phyloP scores from a whole-genome alignment of 768 basidiomycete species.

The Podaxis sp. region DNA sequence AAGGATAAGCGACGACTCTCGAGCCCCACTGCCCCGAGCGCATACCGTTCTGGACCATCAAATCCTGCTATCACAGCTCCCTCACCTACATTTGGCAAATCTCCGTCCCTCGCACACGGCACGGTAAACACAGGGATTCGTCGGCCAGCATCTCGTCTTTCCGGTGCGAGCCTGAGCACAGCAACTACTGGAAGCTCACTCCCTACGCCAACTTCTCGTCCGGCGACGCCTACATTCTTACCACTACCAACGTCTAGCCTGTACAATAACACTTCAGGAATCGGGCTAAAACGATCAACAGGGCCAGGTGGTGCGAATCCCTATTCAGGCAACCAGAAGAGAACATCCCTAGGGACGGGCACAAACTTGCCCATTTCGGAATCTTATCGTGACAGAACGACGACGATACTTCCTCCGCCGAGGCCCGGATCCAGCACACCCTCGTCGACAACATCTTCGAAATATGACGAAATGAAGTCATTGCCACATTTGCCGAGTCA shows the following conservation, averaged over 20 bases:
- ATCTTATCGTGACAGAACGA: constrained; percentile 32
- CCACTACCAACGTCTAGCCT: constrained; percentile 62
- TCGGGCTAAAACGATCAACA: constrained; percentile 60
- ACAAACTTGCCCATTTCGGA: constrained; percentile 31
- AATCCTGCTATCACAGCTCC: constrained; percentile 26
- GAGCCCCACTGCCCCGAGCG: constrained; percentile 58
- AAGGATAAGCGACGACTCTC: constrained; percentile 53
- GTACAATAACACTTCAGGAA: constrained; percentile 39
- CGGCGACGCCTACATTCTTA: constrained; percentile 74
- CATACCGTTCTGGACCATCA: constrained; percentile 44
- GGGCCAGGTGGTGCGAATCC: constrained; percentile 45
- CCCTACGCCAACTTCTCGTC: constrained; percentile 67
- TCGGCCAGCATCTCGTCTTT: constrained; percentile 74
- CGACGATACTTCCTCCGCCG: constrained; percentile 32
- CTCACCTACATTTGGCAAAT: constrained; percentile 17
- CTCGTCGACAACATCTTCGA: constrained; percentile 28
- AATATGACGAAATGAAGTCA: constrained; percentile 34
- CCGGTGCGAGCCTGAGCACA: constrained; percentile 49
- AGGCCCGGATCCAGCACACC: constrained; percentile 29
- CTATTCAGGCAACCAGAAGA: constrained; percentile 44
- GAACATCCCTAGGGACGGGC: constrained; percentile 62
- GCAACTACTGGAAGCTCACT: constrained; percentile 61
- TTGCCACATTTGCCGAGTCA: constrained; percentile 41
- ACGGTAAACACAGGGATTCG: constrained; percentile 46
- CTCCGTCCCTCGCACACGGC: constrained; percentile 38